Percentiles rank a stretch among this genome's conserved stretches.
Evolutionary conservation across 2,329 filamentous ascomycete species (phyloP).

Genomic region (Akanthomyces lecanii): DNA sequence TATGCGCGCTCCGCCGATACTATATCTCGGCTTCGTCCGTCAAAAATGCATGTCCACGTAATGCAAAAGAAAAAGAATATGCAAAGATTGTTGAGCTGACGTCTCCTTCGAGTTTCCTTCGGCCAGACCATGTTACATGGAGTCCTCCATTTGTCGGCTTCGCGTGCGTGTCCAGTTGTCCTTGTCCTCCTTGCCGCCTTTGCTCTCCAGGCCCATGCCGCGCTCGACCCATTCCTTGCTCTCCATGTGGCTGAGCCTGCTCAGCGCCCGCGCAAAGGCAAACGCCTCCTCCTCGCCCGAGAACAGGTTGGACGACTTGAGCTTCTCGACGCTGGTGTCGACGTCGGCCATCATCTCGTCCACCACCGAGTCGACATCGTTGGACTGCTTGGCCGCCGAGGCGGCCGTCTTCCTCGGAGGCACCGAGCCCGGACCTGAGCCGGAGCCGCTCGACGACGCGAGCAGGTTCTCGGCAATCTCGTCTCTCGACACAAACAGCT

Average conservation of each 20-base stretch:
- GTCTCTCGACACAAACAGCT: slow-evolving; percentile 75
- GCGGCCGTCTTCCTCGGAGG: not conserved
- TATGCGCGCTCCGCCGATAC: not conserved
- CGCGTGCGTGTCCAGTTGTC: slow-evolving; percentile 63
- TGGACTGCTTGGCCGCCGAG: not conserved
- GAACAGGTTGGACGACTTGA: slow-evolving; percentile 85
- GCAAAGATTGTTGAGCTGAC: not conserved
- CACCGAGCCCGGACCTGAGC: not conserved
- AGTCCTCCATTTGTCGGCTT: slow-evolving; percentile 65
- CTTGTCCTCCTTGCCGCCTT: slow-evolving; percentile 60
- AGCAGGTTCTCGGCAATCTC: slow-evolving; percentile 60
- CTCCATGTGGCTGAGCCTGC: slow-evolving; percentile 85
- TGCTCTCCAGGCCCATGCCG: slow-evolving; percentile 61
- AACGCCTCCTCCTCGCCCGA: slow-evolving; percentile 94
- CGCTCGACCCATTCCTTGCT: slow-evolving; percentile 92
- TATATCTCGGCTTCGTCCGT: not conserved
- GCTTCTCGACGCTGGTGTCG: slow-evolving; percentile 74
- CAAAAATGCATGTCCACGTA: not conserved
- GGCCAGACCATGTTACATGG: slow-evolving; percentile 41
- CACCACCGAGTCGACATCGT: slow-evolving; percentile 63
- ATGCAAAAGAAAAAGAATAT: not conserved
- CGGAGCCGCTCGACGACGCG: slow-evolving; percentile 41
- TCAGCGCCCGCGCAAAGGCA: slow-evolving; percentile 86
- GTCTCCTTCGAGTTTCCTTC: too few relatives aligned
- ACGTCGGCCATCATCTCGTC: slow-evolving; percentile 82